These are phyloP conservation scores for Fusarium torulosum DNA, from an alignment of 2,329 filamentous ascomycete genomes.

Conservation along the genomic window DNA sequence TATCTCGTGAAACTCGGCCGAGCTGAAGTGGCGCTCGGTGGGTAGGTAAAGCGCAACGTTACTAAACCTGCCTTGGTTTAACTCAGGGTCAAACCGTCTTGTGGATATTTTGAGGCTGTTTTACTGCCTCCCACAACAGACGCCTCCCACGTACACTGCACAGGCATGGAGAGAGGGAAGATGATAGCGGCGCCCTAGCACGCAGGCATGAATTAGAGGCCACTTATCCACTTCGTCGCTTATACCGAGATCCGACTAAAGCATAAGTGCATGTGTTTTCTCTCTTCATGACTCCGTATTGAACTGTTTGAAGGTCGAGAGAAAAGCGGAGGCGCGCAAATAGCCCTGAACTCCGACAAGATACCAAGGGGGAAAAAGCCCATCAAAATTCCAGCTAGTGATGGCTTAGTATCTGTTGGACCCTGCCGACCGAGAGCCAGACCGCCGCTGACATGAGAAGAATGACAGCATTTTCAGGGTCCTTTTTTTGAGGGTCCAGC, in stretches of 20 bases:
- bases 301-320: conserved; percentile 1
- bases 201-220: conserved; percentile 16
- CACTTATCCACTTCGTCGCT: conserved; percentile 2
- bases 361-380: conserved; percentile 6
- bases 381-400: conserved; percentile 23
- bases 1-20: conserved; percentile 19
- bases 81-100: conserved; percentile 13
- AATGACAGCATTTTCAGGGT: conserved; percentile 41
- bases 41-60: neutral
- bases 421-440: conserved; percentile 17
- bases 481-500: conserved; percentile 37
- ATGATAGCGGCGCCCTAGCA: conserved; percentile 8
- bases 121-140: conserved; percentile 23
- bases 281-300: neutral
- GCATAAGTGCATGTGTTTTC: neutral
- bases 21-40: conserved; percentile 17
- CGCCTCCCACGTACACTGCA: conserved; percentile 6
- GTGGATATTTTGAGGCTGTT: conserved; percentile 9
- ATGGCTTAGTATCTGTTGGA: conserved; percentile 5
- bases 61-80: conserved; percentile 6
- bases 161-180: neutral
- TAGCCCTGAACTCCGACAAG: conserved; percentile 25
- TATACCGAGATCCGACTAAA: conserved; percentile 19
- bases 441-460: conserved; percentile 17
- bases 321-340: conserved; percentile 24